Conservation (phyloP, 805 yeast genomes). For the Jamesozyma spencerorum region DNA sequence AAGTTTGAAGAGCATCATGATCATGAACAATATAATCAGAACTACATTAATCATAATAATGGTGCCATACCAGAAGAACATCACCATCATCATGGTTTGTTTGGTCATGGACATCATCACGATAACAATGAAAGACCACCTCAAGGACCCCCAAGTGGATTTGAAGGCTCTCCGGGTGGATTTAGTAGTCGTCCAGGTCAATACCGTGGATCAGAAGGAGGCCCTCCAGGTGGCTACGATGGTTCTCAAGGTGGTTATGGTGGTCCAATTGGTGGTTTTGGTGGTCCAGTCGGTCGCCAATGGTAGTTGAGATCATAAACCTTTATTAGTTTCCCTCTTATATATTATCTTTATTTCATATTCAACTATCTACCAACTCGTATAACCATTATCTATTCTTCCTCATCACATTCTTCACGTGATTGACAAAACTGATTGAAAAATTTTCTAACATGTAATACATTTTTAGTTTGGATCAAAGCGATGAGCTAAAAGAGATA, state of each 20-base stretch:
- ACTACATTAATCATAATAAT: neutral
- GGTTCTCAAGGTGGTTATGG: slow-evolving; percentile 10
- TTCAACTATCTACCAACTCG: too few relatives aligned
- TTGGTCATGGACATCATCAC: neutral
- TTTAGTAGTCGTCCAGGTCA: slow-evolving; percentile 1
- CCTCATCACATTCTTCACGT: neutral
- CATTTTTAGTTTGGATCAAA: neutral
- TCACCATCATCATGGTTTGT: neutral
- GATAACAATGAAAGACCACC: slow-evolving; percentile 1
- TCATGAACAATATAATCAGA: neutral
- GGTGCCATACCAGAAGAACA: too few relatives aligned
- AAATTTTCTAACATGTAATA: neutral
- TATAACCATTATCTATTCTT: too few relatives aligned
- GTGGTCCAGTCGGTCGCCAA: too few relatives aligned
- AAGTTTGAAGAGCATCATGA: slow-evolving; percentile 26
- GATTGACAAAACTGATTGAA: too few relatives aligned
- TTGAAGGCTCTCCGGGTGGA: slow-evolving; percentile 11
- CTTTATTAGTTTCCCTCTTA: too few relatives aligned
- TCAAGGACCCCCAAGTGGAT: slow-evolving; percentile 7
- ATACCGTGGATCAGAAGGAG: slow-evolving; percentile 6
- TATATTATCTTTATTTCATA: too few relatives aligned
- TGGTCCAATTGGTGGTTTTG: slow-evolving; percentile 10
- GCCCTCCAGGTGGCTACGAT: slow-evolving; percentile 12
- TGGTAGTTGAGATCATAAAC: too few relatives aligned
- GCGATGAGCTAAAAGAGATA: neutral